Base-by-base conservation (phyloP, 2,329 filamentous ascomycete species). In the Aspergillus japonicus region DNA sequence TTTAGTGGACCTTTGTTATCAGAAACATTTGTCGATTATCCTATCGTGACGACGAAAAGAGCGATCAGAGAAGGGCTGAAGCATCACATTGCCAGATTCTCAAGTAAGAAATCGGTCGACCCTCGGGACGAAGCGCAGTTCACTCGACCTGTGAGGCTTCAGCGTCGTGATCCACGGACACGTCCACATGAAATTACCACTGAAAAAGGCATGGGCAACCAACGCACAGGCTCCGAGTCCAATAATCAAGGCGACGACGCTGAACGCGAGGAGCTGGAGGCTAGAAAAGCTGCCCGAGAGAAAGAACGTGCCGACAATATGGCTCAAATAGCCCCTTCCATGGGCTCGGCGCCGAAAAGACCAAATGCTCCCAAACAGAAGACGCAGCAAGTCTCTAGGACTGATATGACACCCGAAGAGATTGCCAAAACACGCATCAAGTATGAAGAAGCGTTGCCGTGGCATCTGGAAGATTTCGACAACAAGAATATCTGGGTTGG, bases 391-490 rank as follows among this genome's bases (percentile, higher is more conserved):
- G 90, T 96, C 23, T 92, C 91, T 71, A 88, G 91, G 66, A 86
- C 89, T n/a, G 90, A 96, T 59, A 85, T 87, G 71, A 87, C 86
- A 1, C 84, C 84, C 78, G 80, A 95, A 84, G 83, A 96, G 83
- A 80, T 87, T 86, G 77, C 89, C 60, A 80, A 80, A 53, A 80
- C 83, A 47, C 81, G 85, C 60, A 78, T 88, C 47, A 85, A 93
- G 64, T 99, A 98, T 66, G 95, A 98, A 73, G 95, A 99, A 75
- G 92, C 94, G 4, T 81, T 97, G 53, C 95, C 95, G 5, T 99
- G 95, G 95, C 93, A 97, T 73, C 77, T 99, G 39, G 95, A 99
- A 73, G 95, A 99, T 74, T 96, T 93, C 47, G 94, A 99, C 70
- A 92, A 92, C 64, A 96, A 94, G 75, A 94, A 96, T 68, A 90